Evolutionary conservation across 768 basidiomycete species (phyloP).

Genomic region (Kondoa malvinella): DNA sequence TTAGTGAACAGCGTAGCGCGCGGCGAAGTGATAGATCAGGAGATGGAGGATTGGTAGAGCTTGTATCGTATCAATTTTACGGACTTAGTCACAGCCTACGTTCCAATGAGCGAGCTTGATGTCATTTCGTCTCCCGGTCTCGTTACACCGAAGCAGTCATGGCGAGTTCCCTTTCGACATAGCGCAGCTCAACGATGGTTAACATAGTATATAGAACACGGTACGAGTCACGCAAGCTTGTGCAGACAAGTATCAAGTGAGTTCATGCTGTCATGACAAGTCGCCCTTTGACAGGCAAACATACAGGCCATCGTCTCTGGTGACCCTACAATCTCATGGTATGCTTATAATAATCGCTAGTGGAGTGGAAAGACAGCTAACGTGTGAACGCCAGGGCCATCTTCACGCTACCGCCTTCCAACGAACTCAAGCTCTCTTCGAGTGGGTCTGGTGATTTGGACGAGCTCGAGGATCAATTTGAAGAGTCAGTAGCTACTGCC

Average conservation of each 20-base stretch:
- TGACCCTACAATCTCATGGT: background rate
- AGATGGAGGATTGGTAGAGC: slow-evolving; percentile 19
- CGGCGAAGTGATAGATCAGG: slow-evolving; percentile 54
- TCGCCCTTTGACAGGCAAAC: background rate
- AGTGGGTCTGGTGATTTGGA: slow-evolving; percentile 61
- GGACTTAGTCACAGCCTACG: background rate
- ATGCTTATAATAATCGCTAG: background rate
- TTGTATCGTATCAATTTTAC: background rate
- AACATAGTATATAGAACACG: background rate
- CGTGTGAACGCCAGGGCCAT: background rate
- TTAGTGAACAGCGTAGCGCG: slow-evolving; percentile 68
- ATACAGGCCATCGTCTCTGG: background rate
- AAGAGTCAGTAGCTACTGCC: too few species aligned
- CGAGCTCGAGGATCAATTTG: slow-evolving; percentile 84
- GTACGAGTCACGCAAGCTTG: background rate
- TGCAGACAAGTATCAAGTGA: background rate
- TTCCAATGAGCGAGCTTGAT: background rate
- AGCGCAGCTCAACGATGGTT: background rate
- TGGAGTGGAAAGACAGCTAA: background rate
- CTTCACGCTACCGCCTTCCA: background rate
- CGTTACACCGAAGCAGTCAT: too few species aligned
- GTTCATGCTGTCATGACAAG: background rate
- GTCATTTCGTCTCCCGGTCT: background rate
- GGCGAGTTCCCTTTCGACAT: too few species aligned
- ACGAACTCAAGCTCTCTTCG: background rate